Base-by-base conservation (phyloP, 169 alveolate genomes). In the Cryptosporidium canis region DNA sequence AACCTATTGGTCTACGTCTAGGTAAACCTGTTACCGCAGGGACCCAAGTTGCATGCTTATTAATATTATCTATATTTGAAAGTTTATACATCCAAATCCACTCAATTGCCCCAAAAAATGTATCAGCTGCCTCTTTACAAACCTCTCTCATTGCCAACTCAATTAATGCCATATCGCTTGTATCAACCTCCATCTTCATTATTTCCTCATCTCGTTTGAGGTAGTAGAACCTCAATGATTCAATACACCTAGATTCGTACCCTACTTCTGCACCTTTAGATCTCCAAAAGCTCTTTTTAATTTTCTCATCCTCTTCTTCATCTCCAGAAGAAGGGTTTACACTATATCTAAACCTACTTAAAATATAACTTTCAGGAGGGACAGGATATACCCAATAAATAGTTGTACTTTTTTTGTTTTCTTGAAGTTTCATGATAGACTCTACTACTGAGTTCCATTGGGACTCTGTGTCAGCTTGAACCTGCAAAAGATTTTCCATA, bases 1-100 rank as follows among this genome's bases (percentile, higher is more conserved):
- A 27, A n/a, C 66, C 37, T 4, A 16, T 39, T 27, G 87, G 87
- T 39, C 87, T 55, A n/a, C 39, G 21, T 58, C 65, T 77, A 29
- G 87, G 72, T 21, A 77, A 16, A 1, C 87, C 87, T 21, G 87
- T 77, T 4, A 77, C 87, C 24, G 63, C 71, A n/a, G 87, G 87
- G 21, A 55, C 53, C 83, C 83, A 66, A n/a, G 61, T 27, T 41
- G 41, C 41, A 41, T 33, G n/a, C 35, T 44, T 44, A 5, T 39
- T 21, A 14, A 66, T 27, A n/a, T 39, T 66, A 8, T 27, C 61
- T 14, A 33, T 4, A 43, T 66, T 66, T 39, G 87, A 77, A 44
- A 63, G 63, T 21, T 41, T 61, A 31, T 41, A 77, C 87, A 77
- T 58, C 39, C 72, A 29, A 43, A 77, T 56, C 87, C 87, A 77